A percentile compares a stretch with the other conserved stretches of the same genome.
Evolutionary conservation across 169 alveolate genomes (phyloP).

Genomic region (Plasmodium vivax): DNA sequence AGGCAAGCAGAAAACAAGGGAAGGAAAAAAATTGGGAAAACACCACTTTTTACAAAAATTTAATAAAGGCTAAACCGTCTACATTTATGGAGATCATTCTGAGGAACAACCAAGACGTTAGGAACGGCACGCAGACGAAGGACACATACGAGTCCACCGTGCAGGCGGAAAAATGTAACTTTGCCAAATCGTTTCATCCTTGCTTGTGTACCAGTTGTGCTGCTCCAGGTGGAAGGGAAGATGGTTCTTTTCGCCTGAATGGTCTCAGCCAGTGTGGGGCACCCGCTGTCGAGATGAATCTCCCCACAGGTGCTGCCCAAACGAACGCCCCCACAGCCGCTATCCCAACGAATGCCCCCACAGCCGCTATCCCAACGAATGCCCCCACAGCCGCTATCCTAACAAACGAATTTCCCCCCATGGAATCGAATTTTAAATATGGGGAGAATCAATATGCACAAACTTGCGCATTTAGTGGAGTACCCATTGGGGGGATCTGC

Average conservation of each 20-base stretch:
- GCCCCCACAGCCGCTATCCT: neutral
- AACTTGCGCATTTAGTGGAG: neutral
- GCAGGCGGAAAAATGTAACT: neutral
- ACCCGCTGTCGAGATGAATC: neutral
- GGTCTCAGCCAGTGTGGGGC: neutral
- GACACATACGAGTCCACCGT: neutral
- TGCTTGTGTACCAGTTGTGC: neutral
- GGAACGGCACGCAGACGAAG: neutral
- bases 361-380: neutral
- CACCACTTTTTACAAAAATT: conserved; percentile 9
- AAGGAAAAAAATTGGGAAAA: conserved; percentile 30
- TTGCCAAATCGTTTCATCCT: neutral
- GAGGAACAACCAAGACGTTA: conserved; percentile 2
- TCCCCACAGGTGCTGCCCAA: too few relatives aligned
- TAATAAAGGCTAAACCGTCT: conserved; percentile 33
- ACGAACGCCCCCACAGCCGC: too few relatives aligned
- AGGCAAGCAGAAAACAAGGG: neutral
- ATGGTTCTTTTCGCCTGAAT: neutral
- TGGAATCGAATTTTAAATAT: neutral
- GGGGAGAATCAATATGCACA: neutral
- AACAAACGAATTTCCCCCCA: neutral
- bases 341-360: neutral
- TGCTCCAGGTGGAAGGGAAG: neutral
- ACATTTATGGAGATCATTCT: conserved; percentile 36
- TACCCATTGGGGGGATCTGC: neutral